These are phyloP conservation scores for Chlorociboria aeruginascens DNA, from an alignment of 495 filamentous ascomycete species.

Conservation along the genomic window DNA sequence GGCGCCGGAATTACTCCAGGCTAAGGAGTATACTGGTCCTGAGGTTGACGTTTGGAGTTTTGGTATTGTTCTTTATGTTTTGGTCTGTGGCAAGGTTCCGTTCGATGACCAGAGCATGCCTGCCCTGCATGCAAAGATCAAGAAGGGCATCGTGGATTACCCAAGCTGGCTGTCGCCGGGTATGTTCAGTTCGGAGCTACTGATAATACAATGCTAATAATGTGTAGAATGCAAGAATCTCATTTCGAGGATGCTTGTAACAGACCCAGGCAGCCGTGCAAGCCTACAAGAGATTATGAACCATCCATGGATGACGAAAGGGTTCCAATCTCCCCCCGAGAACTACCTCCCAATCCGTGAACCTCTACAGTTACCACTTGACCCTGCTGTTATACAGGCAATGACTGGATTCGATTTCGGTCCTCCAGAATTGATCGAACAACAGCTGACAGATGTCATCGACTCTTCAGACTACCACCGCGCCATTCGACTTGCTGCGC, in stretches of 20 bases:
- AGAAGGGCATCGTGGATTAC: slow-evolving; percentile 92
- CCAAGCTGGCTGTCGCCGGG: slow-evolving; percentile 83
- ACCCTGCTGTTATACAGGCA: slow-evolving; percentile 68
- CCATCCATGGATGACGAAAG: slow-evolving; percentile 97
- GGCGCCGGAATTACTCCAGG: slow-evolving; percentile 87
- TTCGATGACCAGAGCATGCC: slow-evolving; percentile 99
- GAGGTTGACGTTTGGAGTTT: slow-evolving; percentile 99
- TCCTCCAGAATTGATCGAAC: slow-evolving; percentile 63
- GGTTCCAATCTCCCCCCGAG: slow-evolving; percentile 73
- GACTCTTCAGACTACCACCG: slow-evolving; percentile 86
- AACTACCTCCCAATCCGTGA: slow-evolving; percentile 81
- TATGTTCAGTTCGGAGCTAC: slow-evolving; percentile 29
- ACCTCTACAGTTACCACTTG: slow-evolving; percentile 73
- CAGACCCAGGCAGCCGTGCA: slow-evolving; percentile 79
- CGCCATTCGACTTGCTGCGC: slow-evolving; percentile 49
- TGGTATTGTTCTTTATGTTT: slow-evolving; percentile 95
- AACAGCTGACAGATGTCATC: slow-evolving; percentile 71
- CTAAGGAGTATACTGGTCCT: slow-evolving; percentile 86
- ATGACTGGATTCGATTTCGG: slow-evolving; percentile 99
- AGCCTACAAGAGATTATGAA: slow-evolving; percentile 86
- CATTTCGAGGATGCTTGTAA: slow-evolving; percentile 92
- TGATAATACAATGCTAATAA: slow-evolving; percentile 1
- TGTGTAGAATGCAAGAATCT: slow-evolving; percentile 72
- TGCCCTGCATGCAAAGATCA: slow-evolving; percentile 96
- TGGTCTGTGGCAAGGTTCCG: slow-evolving; percentile 96